Percentiles rank a stretch among this genome's conserved stretches.
Evolutionary conservation across 2,329 filamentous ascomycete species (phyloP).

Genomic region (Cryphonectria radicalis): DNA sequence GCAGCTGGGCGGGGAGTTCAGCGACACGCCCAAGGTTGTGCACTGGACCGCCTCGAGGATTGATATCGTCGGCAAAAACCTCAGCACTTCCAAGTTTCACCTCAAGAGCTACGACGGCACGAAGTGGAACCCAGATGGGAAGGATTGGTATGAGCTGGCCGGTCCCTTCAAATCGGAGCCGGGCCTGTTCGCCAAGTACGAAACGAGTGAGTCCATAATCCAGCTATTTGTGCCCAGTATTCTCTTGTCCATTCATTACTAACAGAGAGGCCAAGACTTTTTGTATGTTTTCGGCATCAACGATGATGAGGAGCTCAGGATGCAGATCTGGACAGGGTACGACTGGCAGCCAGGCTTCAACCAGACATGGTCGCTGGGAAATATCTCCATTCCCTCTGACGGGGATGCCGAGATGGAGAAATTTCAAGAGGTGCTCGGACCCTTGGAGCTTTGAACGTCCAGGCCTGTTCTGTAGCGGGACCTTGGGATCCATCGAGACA

Average conservation of each 20-base stretch:
- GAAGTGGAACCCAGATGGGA: constrained; percentile 9
- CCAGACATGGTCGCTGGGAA: neutral
- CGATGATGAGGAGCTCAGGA: constrained; percentile 1
- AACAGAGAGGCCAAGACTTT: neutral
- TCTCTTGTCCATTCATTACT: neutral
- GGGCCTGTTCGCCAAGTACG: neutral
- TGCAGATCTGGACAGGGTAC: constrained; percentile 14
- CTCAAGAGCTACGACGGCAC: constrained; percentile 14
- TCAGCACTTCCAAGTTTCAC: neutral
- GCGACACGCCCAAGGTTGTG: neutral
- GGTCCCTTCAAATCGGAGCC: constrained; percentile 9
- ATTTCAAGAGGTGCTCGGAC: neutral
- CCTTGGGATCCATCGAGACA: neutral
- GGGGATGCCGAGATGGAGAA: neutral
- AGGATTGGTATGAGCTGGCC: constrained; percentile 1
- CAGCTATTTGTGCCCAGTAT: neutral
- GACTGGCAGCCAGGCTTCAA: constrained; percentile 17
- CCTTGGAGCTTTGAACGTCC: neutral
- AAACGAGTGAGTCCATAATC: neutral
- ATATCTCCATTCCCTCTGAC: neutral
- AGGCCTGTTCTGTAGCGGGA: neutral
- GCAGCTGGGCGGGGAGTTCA: constrained; percentile 8
- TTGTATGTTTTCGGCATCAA: constrained; percentile 12
- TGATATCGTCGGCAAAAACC: constrained; percentile 7
- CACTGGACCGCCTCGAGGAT: constrained; percentile 5